These are phyloP conservation scores for Fusarium keratoplasticum DNA, from an alignment of 2,329 filamentous ascomycete genomes.

Conservation along the genomic window DNA sequence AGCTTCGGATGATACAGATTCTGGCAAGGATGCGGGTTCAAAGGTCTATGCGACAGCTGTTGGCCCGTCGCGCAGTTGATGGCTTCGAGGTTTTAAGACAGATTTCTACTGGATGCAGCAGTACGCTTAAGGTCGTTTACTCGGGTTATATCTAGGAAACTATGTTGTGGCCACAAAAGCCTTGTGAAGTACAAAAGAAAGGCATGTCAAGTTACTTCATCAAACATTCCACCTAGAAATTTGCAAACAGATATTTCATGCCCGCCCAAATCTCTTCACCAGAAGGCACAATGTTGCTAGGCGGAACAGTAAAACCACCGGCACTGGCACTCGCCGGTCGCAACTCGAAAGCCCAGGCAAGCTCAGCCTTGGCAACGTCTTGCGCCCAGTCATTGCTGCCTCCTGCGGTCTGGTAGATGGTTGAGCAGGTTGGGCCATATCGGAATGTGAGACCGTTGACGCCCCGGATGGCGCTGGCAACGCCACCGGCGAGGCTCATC, in stretches of 20 bases:
- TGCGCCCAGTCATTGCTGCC: conserved; percentile 59
- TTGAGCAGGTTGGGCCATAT: conserved; percentile 67
- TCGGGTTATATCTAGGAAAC: neutral
- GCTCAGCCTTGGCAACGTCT: conserved; percentile 56
- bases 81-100: too few species aligned
- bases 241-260: conserved; percentile 52
- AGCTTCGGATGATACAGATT: neutral
- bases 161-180: neutral
- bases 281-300: conserved; percentile 53
- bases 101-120: too few species aligned
- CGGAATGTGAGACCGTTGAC: conserved; percentile 54
- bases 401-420: conserved; percentile 68
- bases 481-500: conserved; percentile 59
- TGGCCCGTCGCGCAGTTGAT: neutral
- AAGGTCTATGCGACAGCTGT: neutral
- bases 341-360: conserved; percentile 56
- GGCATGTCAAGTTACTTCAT: neutral
- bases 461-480: conserved; percentile 61
- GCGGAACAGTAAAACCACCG: conserved; percentile 28
- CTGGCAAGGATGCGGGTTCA: neutral
- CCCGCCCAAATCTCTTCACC: conserved; percentile 58
- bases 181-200: neutral
- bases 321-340: conserved; percentile 46
- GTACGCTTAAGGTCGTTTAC: neutral
- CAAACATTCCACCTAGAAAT: neutral